Evolutionary conservation across 768 basidiomycete species (phyloP), one percentile per base, ranked within the genome.

Genomic region (Tricholoma saponaceum): DNA sequence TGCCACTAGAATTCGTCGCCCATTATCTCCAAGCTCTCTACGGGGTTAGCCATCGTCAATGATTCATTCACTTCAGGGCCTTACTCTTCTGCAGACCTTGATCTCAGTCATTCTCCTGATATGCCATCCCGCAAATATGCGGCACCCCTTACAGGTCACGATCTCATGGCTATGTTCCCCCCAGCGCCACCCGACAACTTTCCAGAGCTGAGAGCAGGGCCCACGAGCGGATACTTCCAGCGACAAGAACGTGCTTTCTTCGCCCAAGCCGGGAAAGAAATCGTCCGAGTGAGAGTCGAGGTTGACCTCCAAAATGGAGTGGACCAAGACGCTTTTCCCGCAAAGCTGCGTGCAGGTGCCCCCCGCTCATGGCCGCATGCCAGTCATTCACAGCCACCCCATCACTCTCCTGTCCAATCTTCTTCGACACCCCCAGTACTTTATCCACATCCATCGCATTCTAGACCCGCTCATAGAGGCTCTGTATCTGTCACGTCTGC

Each of bases 81-180:
- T 60, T 57, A n/a, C 41, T 35, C 33, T 28, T 46, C 39, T 62
- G 10, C 65, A 88, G 87, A 90, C 68, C 74, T 90, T 63, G 86
- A 89, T 67, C 78, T 89, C 51, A 74, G 80, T 0, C 80, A 82
- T 57, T 73, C 78, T 39, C 73, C 77, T 55, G 80, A 79, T 62
- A 72, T 77, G 58, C 67, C 72, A 3, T 72, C 79, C 2, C 76
- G 85, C 57, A 85, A 84, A 61, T 89, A 83, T 67, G 89, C 89
- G 16, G 82, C 86, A 0, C 90, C 90, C 1, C 86, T 88, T 4
- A 89, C 87, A 0, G 89, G 89, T 2, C 89, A 92, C 63, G 88
- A 92, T 62, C 80, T 92, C 63, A 92, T 92, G 90, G 87, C 87
- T 13, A 81, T 92, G 74, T 92, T 91, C 67, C 90, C 90, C 0